These are phyloP conservation scores for Przewalskia tangutica DNA, from an alignment of 257 asterid genomes.

Conservation along the genomic window DNA sequence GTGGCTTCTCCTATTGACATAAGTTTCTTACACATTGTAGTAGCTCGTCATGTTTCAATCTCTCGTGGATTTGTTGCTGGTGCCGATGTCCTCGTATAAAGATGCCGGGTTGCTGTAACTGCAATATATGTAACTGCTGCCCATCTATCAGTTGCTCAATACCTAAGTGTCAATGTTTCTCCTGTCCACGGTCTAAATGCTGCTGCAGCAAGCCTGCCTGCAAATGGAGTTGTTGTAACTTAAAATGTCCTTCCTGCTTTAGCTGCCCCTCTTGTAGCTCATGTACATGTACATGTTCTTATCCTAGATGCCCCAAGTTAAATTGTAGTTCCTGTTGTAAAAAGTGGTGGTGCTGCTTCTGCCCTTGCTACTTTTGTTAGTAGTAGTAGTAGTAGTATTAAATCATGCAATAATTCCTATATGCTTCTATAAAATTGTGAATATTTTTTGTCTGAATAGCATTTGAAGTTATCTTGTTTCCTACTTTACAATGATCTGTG, in stretches of 20 bases:
- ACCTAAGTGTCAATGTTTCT: conserved; percentile 35
- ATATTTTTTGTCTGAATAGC: background rate
- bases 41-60: conserved; percentile 37
- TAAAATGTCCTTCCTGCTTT: conserved; percentile 28
- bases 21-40: conserved; percentile 20
- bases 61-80: conserved; percentile 49
- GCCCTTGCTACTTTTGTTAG: conserved; percentile 50
- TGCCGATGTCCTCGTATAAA: conserved; percentile 21
- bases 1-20: background rate
- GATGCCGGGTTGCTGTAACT: conserved; percentile 28
- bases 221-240: conserved; percentile 37
- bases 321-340: conserved; percentile 45
- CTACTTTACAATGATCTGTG: background rate
- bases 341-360: conserved; percentile 28
- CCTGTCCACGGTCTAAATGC: conserved; percentile 33
- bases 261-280: conserved; percentile 12
- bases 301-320: conserved; percentile 27
- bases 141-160: conserved; percentile 25
- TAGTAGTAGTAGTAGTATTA: conserved; percentile 14
- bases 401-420: conserved; percentile 3
- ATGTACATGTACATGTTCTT: conserved; percentile 25
- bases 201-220: conserved; percentile 20
- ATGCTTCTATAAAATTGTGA: conserved; percentile 1
- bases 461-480: background rate
- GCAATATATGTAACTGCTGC: conserved; percentile 26